Conservation (phyloP, 768 basidiomycete species). For the Tylopilus felleus region DNA sequence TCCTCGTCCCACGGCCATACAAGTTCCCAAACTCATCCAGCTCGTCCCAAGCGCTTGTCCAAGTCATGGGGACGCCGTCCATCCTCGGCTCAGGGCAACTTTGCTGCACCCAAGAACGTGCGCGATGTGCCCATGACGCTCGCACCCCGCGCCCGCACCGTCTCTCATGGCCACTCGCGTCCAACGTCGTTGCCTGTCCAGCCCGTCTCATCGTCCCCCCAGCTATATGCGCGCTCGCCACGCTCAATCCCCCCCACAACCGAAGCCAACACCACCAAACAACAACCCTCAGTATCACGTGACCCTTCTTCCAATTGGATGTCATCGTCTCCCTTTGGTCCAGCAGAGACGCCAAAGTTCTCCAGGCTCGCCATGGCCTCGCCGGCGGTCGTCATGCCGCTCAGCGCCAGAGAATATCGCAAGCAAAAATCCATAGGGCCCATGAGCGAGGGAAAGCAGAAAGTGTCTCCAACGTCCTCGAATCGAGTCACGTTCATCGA, state of each 20-base stretch:
- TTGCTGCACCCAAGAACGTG: not conserved
- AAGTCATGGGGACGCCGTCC: constrained; percentile 12
- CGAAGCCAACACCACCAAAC: constrained; percentile 11
- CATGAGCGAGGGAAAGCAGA: constrained; percentile 7
- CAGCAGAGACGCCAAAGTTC: constrained; percentile 27
- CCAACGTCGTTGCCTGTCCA: constrained; percentile 10
- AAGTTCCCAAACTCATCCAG: not conserved
- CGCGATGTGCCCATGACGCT: constrained; percentile 3
- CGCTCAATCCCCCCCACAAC: constrained; percentile 8
- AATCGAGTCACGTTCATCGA: constrained; percentile 16
- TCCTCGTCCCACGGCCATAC: constrained; percentile 21
- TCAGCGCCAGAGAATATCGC: constrained; percentile 28
- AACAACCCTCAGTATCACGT: constrained; percentile 21
- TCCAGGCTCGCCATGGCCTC: constrained; percentile 29
- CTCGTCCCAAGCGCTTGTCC: constrained; percentile 8
- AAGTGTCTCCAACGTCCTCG: not conserved
- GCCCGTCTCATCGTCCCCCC: not conserved
- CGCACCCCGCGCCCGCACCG: constrained; percentile 24
- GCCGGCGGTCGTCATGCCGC: constrained; percentile 29
- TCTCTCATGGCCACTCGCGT: constrained; percentile 19
- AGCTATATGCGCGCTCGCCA: not conserved
- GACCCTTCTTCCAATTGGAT: constrained; percentile 28
- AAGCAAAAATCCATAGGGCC: constrained; percentile 17
- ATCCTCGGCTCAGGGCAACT: constrained; percentile 4
- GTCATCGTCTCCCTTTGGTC: constrained; percentile 30